Evolutionary conservation across 805 yeast species (phyloP).

Genomic region (Cyberlindnera galapagoensis): DNA sequence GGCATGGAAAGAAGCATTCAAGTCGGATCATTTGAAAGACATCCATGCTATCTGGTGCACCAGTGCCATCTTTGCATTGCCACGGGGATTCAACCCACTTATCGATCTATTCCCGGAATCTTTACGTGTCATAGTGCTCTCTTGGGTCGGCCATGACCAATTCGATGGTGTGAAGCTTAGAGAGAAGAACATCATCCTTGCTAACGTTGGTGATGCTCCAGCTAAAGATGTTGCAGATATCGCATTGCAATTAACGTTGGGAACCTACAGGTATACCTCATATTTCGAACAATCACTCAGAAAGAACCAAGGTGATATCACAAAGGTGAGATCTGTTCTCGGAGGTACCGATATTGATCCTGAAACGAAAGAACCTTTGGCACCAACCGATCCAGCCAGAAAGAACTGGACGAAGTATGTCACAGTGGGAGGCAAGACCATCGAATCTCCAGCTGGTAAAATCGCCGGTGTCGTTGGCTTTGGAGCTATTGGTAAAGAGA

Average conservation of each 20-base stretch:
- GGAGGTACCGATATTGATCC: constrained; percentile 28
- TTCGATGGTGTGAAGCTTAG: constrained; percentile 40
- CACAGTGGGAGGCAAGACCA: constrained; percentile 37
- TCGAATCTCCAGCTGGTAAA: constrained; percentile 51
- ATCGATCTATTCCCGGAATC: constrained; percentile 40
- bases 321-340: constrained; percentile 36
- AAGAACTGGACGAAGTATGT: constrained; percentile 35
- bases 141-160: constrained; percentile 58
- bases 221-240: constrained; percentile 70
- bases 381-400: constrained; percentile 26
- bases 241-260: constrained; percentile 51
- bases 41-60: constrained; percentile 50
- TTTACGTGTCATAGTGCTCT: constrained; percentile 43
- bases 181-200: constrained; percentile 43
- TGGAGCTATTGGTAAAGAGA: constrained; percentile 65
- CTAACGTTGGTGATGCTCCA: constrained; percentile 55
- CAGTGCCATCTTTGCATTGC: constrained; percentile 41
- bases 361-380: constrained; percentile 24
- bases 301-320: constrained; percentile 34
- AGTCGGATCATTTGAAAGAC: constrained; percentile 29
- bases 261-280: constrained; percentile 52
- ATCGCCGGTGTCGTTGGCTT: constrained; percentile 64
- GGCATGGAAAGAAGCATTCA: constrained; percentile 35
- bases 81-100: constrained; percentile 36
- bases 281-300: constrained; percentile 39